These are phyloP conservation scores for Stagonosporopsis vannaccii DNA, from an alignment of 2,329 filamentous ascomycete species.

Conservation along the genomic window DNA sequence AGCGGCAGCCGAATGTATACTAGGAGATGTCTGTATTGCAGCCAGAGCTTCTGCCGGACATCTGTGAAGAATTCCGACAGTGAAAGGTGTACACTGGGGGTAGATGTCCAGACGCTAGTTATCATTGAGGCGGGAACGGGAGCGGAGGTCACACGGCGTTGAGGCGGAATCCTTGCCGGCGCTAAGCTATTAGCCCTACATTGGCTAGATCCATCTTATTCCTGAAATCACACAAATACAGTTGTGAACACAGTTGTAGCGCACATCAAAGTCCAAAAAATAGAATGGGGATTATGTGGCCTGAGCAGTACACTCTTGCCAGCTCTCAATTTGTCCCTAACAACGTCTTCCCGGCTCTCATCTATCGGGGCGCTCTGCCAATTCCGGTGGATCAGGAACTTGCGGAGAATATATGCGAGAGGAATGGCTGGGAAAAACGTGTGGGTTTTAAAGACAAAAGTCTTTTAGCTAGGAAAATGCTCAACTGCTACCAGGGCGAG, in stretches of 20 bases:
- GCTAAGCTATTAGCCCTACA: background rate
- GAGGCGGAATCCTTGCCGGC: background rate
- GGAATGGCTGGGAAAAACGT: background rate
- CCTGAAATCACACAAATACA: too few species aligned
- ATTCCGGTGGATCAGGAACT: background rate
- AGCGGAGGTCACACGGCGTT: background rate
- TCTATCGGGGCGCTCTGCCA: conserved; percentile 36
- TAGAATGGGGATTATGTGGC: conserved; percentile 5
- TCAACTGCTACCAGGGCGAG: conserved; percentile 22
- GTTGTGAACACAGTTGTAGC: background rate
- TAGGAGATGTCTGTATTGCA: too few species aligned
- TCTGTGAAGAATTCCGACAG: too few species aligned
- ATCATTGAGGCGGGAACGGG: conserved; percentile 7
- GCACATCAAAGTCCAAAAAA: background rate
- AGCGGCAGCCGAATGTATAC: background rate
- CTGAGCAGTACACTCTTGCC: conserved; percentile 14
- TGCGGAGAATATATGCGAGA: background rate
- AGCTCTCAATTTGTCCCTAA: conserved; percentile 34
- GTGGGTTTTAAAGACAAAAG: background rate
- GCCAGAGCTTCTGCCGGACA: too few species aligned
- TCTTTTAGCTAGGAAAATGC: background rate
- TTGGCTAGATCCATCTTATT: too few species aligned
- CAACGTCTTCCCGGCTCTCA: conserved; percentile 44
- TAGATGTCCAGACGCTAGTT: background rate
- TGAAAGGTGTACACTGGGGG: background rate